Base-by-base conservation (phyloP, 345 rosid species). In the Aegle marmelos region DNA sequence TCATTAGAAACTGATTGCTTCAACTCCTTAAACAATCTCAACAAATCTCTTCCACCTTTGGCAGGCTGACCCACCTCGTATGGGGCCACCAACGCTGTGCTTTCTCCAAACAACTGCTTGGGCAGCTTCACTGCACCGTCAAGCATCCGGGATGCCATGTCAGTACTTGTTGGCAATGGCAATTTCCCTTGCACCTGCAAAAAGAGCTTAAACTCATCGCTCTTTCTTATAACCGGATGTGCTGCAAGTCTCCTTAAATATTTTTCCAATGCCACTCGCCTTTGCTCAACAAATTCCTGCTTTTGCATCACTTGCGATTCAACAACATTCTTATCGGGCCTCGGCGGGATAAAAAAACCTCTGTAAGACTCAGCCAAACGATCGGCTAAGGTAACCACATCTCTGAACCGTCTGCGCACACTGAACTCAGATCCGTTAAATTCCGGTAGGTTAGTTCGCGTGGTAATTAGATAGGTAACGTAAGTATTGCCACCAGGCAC, bases 241-340 rank as follows among this genome's bases (percentile, higher is more conserved):
- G 79, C 83, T 22, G 82, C 90, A 14, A 97, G 88, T 83, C 92
- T 86, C 48, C 89, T 87, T 87, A 97, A 72, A 76, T 93, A 94
- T 77, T 90, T 97, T 93, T 94, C 98, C 81, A 97, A 84, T 2
- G 93, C 90, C 75, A 97, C 84, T 80, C 97, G 86, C 82, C 97
- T 88, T 87, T 94, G 98, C 88, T 97, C 98, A 37, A 97, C 95
- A 25, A 96, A 96, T 67, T 94, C 98, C 89, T 92, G 98, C 80
- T 92, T 96, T 61, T 96, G 99, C 98, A 97, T 97, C 66, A 97
- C 94, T 82, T 97, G 98, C 41, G 95, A 86, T 90, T 94, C 99
- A 6, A 94, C 98, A 2, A 97, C 94, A 70, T 84, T 97, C 90
- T 97, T 97, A 65, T 97, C 98, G 7, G 99, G 98, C 48, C 99